These are phyloP conservation scores for Moesziomyces antarcticus DNA, from an alignment of 1,284 basidiomycete species.

Conservation along the genomic window DNA sequence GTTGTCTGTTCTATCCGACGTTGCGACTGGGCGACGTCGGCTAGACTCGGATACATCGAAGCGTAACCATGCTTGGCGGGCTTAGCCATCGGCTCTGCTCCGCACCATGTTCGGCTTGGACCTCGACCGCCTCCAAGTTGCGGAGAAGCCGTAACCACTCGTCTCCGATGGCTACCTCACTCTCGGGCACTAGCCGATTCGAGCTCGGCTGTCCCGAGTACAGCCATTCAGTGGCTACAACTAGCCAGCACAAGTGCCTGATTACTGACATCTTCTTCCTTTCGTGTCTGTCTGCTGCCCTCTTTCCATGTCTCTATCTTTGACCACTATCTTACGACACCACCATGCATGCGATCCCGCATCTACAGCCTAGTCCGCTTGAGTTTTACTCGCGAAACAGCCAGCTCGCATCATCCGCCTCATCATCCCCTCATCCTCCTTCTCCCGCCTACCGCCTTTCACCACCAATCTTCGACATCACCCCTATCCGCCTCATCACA, in stretches of 20 bases:
- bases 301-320: background rate
- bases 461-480: constrained; percentile 4
- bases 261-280: background rate
- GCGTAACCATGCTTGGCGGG: too few relatives aligned
- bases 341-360: background rate
- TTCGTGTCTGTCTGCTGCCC: background rate
- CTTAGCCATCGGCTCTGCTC: too few relatives aligned
- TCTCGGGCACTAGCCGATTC: too few relatives aligned
- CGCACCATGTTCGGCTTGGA: too few relatives aligned
- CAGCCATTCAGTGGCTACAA: too few relatives aligned
- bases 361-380: constrained; percentile 63
- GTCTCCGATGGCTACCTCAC: too few relatives aligned
- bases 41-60: too few relatives aligned
- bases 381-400: constrained; percentile 65
- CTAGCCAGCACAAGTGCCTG: background rate
- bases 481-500: constrained; percentile 1
- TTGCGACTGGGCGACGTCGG: too few relatives aligned
- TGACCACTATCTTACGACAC: background rate
- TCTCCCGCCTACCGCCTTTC: constrained; percentile 11
- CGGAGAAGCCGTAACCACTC: too few relatives aligned
- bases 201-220: too few relatives aligned
- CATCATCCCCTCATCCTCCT: constrained; percentile 3
- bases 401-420: constrained; percentile 39
- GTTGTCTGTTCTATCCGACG: too few relatives aligned
- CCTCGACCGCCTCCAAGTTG: too few relatives aligned